These are phyloP conservation scores for Petunia hybrid DNA, from an alignment of 305 asterid species.

Conservation along the genomic window DNA sequence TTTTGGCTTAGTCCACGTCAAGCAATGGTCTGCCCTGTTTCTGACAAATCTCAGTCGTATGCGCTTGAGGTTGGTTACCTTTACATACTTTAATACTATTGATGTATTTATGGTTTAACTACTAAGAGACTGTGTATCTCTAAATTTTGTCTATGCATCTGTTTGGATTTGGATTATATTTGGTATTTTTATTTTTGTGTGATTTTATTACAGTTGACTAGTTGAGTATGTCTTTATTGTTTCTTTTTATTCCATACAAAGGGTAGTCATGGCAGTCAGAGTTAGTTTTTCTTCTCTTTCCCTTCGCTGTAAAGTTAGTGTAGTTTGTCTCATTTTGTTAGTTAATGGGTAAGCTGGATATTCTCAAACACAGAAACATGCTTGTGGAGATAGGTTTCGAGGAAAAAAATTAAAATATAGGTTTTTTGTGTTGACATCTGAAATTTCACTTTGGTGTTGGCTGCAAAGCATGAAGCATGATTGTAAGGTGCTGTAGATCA, in stretches of 20 bases:
- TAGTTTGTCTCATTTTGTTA: not conserved
- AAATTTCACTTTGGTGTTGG: not conserved
- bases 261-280: not conserved
- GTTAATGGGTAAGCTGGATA: slow-evolving; percentile 11
- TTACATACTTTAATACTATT: not conserved
- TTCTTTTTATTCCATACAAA: not conserved
- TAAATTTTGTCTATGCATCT: not conserved
- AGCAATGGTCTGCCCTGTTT: slow-evolving; percentile 84
- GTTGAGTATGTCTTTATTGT: not conserved
- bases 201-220: not conserved
- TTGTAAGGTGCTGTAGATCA: slow-evolving; percentile 4
- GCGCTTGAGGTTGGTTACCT: slow-evolving; percentile 58
- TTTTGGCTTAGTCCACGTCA: slow-evolving; percentile 94
- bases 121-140: slow-evolving; percentile 2
- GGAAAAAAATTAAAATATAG: not conserved
- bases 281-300: slow-evolving; percentile 1
- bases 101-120: slow-evolving; percentile 11
- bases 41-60: slow-evolving; percentile 73
- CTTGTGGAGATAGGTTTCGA: not conserved
- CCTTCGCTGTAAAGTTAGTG: not conserved
- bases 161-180: slow-evolving; percentile 13
- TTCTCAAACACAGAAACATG: slow-evolving; percentile 17
- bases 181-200: not conserved
- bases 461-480: not conserved
- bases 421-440: slow-evolving; percentile 11